These are phyloP conservation scores for Pittosporum tobira DNA, from an alignment of 129 eudicot species.

Conservation along the genomic window DNA sequence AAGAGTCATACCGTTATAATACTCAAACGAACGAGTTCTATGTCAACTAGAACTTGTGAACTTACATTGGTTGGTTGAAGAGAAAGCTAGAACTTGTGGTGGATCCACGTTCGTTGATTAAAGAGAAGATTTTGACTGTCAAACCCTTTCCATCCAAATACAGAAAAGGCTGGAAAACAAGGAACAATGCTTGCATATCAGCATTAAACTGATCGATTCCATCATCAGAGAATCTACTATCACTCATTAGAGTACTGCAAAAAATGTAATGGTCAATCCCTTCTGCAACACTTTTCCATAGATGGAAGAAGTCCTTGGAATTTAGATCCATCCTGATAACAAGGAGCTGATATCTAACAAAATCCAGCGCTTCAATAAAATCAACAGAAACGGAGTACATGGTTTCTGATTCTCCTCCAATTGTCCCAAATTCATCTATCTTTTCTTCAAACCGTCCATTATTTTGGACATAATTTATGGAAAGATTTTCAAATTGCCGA, in stretches of 20 bases:
- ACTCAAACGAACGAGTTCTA: too few relatives aligned
- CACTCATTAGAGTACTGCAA: constrained; percentile 1
- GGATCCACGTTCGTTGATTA: too few relatives aligned
- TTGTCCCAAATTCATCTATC: not conserved
- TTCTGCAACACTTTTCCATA: constrained; percentile 17
- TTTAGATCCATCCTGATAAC: constrained; percentile 10
- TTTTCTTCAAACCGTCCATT: not conserved
- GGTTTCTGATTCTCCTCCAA: not conserved
- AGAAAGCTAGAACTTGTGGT: too few relatives aligned
- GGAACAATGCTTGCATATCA: constrained; percentile 18
- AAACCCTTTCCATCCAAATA: too few relatives aligned
- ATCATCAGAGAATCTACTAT: constrained; percentile 10
- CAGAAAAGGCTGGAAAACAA: constrained; percentile 13
- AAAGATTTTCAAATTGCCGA: constrained; percentile 8
- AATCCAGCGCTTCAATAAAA: constrained; percentile 12
- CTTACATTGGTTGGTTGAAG: too few relatives aligned
- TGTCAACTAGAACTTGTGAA: too few relatives aligned
- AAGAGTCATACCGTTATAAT: too few relatives aligned
- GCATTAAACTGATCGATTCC: constrained; percentile 9
- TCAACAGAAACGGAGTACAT: not conserved
- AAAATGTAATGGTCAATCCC: constrained; percentile 19
- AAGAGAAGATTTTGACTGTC: too few relatives aligned
- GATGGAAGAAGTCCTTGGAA: constrained; percentile 10
- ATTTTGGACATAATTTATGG: constrained; percentile 1
- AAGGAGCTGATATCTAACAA: constrained; percentile 9